phyloP scores from a whole-genome alignment of 306 rosid genomes.

The Urtica urens region DNA sequence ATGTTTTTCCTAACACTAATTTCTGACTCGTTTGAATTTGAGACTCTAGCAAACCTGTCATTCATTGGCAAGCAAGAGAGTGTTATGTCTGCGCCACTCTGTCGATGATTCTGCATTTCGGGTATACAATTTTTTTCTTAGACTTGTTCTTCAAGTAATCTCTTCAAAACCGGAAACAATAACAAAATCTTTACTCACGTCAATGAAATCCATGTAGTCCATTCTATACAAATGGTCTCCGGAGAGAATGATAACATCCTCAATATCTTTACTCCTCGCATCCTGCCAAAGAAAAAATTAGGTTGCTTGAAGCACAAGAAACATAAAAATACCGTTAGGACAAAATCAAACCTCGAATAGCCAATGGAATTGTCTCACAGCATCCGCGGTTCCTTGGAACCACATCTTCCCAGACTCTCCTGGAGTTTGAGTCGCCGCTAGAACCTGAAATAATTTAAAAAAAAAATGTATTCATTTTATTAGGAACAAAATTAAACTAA shows the following conservation, averaged over 20 bases:
- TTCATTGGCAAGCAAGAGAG: conserved; percentile 86
- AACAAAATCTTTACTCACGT: conserved; percentile 32
- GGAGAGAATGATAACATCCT: conserved; percentile 80
- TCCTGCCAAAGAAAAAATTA: conserved; percentile 31
- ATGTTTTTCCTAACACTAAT: not conserved
- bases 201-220: conserved; percentile 91
- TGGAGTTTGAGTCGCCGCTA: conserved; percentile 97
- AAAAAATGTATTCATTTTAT: too few relatives aligned
- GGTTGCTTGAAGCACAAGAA: not conserved
- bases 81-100: conserved; percentile 87
- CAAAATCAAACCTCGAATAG: conserved; percentile 64
- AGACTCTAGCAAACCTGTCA: conserved; percentile 42
- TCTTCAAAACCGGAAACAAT: not conserved
- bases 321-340: not conserved
- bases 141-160: conserved; percentile 8
- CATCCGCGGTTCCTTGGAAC: conserved; percentile 98
- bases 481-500: too few relatives aligned
- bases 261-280: conserved; percentile 68
- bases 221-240: conserved; percentile 91
- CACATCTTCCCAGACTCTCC: conserved; percentile 75
- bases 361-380: conserved; percentile 99
- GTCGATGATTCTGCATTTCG: conserved; percentile 53
- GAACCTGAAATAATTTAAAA: conserved; percentile 39
- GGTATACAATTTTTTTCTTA: conserved; percentile 12
- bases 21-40: too few relatives aligned